Conservation (phyloP, 2,329 filamentous ascomycete species). For the Colletotrichum tropicale region DNA sequence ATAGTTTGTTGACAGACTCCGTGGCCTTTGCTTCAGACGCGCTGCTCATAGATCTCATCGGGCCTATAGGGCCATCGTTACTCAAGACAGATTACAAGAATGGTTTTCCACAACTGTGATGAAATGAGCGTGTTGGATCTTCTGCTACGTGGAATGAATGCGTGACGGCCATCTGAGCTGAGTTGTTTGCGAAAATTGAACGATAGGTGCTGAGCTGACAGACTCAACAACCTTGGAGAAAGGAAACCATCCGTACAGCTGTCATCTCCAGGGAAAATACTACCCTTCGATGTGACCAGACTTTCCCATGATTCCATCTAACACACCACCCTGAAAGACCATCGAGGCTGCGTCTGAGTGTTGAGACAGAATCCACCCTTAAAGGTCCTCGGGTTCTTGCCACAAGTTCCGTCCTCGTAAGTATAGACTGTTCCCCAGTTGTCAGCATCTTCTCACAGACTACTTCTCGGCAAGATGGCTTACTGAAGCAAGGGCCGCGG, state of each 20-base stretch:
- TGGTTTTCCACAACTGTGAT: not conserved
- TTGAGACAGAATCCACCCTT: not conserved
- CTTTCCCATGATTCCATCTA: not conserved
- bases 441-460: fast-evolving
- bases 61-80: not conserved
- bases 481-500: not conserved
- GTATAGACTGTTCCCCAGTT: not conserved
- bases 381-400: not conserved
- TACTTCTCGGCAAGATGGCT: not conserved
- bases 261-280: not conserved
- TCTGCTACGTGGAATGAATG: not conserved
- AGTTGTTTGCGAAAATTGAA: not conserved
- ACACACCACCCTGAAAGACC: not conserved
- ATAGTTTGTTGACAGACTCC: fast-evolving
- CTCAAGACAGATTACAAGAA: not conserved
- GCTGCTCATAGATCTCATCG: not conserved
- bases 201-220: not conserved
- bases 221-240: not conserved
- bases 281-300: not conserved
- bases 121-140: not conserved
- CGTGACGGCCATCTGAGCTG: not conserved
- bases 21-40: not conserved
- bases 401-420: not conserved
- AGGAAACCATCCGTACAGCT: not conserved
- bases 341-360: not conserved